Base-by-base conservation (phyloP, 2,329 filamentous ascomycete genomes). In the Fusarium dimerum region DNA sequence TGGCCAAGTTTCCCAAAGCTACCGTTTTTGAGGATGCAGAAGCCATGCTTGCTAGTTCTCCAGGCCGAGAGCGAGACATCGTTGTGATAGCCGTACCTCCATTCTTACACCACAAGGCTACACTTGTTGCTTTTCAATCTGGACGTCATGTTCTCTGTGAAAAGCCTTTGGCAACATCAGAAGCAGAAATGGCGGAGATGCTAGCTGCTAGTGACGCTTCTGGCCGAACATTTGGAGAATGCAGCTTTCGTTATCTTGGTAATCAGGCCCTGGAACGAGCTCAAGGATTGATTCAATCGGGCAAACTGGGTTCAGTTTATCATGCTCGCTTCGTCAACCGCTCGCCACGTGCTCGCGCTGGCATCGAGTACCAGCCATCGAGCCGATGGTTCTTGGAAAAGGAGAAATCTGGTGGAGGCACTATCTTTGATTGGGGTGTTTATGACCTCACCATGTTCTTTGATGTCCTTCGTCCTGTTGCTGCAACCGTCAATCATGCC, bases 381-480 rank as follows among this genome's bases (percentile, higher is more conserved):
- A 55, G 52, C 20, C 48, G 43, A 42, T 55, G 52, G 52, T 55
- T 55, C 41, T 26, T 55, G 16, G 43, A 49, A 10, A 55, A 49
- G 7, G 49, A 49, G n/a, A 52, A 49, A 18, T 52, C 52, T 6
- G 52, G 52, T 5, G 52, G 52, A 2, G 52, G 52, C 2, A 52
- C 49, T n/a, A 47, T 55, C 12, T 55, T 55, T 12, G 52, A 55
- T 46, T 55, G 52, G 52, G 52, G 52, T 3, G 52, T 55, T 34
- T 55, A 55, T 34, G 52, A 55, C n/a, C 20, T 55, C 26, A 52
- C 52, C 34, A 55, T 55, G 52, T 45, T 55, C 49, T 55, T 55
- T 15, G 52, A 55, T 20, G 52, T 55, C n/a, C 49, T 55, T 9
- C 50, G 52, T 17, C 52, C 52, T 1, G 26, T 55, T 40, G 43